Conservation (phyloP, 495 filamentous ascomycete species). For the Aspergillus cristatus region DNA sequence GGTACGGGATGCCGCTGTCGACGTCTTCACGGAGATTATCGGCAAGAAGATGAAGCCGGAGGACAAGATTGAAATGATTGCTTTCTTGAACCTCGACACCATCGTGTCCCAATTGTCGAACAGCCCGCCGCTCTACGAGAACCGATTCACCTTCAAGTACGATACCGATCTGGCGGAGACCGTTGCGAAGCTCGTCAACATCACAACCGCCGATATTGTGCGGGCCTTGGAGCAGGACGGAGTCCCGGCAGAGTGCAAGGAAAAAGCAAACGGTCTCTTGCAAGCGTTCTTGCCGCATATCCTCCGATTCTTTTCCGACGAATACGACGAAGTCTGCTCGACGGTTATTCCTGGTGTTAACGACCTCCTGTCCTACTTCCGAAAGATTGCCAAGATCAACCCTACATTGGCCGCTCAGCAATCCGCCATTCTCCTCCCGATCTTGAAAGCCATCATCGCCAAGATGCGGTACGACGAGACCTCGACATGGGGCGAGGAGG, state of each 20-base stretch:
- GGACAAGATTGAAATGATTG: constrained; percentile 90
- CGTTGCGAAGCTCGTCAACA: constrained; percentile 94
- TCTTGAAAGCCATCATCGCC: constrained; percentile 79
- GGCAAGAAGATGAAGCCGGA: constrained; percentile 93
- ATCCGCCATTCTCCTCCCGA: constrained; percentile 67
- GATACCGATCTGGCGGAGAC: constrained; percentile 91
- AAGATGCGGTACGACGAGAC: constrained; percentile 98
- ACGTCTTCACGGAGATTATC: constrained; percentile 89
- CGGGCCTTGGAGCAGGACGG: constrained; percentile 58
- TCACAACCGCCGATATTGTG: constrained; percentile 73
- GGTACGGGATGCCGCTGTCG: constrained; percentile 77
- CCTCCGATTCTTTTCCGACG: constrained; percentile 89
- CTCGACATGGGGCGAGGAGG: constrained; percentile 85
- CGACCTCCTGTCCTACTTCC: constrained; percentile 78
- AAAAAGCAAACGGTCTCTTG: constrained; percentile 63
- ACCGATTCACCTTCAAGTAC: constrained; percentile 71
- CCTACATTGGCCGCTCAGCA: constrained; percentile 57
- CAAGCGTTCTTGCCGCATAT: constrained; percentile 76
- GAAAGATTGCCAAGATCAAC: constrained; percentile 59
- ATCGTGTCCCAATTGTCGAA: constrained; percentile 74
- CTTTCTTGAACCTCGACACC: constrained; percentile 73
- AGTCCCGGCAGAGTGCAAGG: constrained; percentile 43
- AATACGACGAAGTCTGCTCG: constrained; percentile 95
- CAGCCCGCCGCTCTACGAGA: constrained; percentile 66
- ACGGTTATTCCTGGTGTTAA: constrained; percentile 86